Base-by-base conservation (phyloP, 306 rosid species). In the Ormosia semicastrata region DNA sequence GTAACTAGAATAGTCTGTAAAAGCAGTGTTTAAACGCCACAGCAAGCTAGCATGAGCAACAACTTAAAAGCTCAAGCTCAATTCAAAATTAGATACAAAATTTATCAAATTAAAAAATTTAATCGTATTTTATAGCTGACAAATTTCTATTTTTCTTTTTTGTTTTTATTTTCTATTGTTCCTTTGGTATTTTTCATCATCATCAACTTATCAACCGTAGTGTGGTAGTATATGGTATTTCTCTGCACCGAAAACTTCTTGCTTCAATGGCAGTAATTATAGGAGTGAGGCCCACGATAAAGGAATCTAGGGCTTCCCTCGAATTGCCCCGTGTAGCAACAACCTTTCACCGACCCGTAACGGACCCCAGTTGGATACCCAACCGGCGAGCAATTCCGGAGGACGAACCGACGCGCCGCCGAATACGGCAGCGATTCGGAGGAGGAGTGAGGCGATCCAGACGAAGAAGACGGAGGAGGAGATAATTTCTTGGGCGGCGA, bases 401-500 rank as follows among this genome's bases (percentile, higher is more conserved):
- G 34, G 11, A 39, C 24, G 49, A 30, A 49, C 8, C 83, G 86
- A 10, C 75, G 36, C 17, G 81, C 58, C 37, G 70, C 60, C 46
- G 89, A 84, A 17, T 49, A 59, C 36, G 68, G 59, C 75, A 10
- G 71, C 9, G 82, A 67, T 13, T 87, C 87, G 18, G 34, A 18
- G 34, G 81, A 66, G 9, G 88, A 36, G 58, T 76, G 70, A 62
- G 87, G 76, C 43, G 97, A 90, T 69, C 80, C 80, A 2, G 85
- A 84, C 36, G 86, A 47, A 1, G 82, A 74, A 0, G 92, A 89
- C 62, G 83, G 62, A 47, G 90, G 52, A 15, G 97, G 90, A 64
- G 99, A 89, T 36, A 64, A 50, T 67, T 83, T 82, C 82, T 88
- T 87, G 5, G 81, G 80, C 33, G 91, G 91, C 57, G 80, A 71